These are phyloP conservation scores for Trametes meyenii DNA, from an alignment of 768 basidiomycete species.

Conservation along the genomic window DNA sequence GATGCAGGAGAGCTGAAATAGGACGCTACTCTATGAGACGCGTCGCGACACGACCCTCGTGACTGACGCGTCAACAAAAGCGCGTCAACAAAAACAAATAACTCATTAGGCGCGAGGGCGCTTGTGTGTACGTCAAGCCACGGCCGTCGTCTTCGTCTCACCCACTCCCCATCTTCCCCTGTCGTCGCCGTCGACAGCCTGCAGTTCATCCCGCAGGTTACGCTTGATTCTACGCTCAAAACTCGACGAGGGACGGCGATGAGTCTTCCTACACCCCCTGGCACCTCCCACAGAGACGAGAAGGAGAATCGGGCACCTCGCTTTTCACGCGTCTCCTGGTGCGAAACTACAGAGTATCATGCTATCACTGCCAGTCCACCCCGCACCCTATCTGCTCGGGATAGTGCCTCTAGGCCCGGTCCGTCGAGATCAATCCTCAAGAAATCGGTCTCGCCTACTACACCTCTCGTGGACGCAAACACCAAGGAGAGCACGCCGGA, in stretches of 20 bases:
- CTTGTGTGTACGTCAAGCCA: constrained; percentile 6
- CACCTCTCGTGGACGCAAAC: constrained; percentile 45
- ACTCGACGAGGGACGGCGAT: constrained; percentile 9
- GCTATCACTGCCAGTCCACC: constrained; percentile 23
- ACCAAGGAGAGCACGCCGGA: constrained; percentile 76
- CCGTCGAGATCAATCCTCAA: constrained; percentile 77
- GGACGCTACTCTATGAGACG: not conserved
- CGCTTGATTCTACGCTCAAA: not conserved
- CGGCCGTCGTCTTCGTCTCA: constrained; percentile 8
- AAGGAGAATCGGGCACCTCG: constrained; percentile 28
- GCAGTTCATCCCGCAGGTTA: not conserved
- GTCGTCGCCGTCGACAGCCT: constrained; percentile 4
- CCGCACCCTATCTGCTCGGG: constrained; percentile 20
- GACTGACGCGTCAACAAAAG: constrained; percentile 28
- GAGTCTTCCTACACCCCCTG: constrained; percentile 30
- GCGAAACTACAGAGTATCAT: constrained; percentile 23
- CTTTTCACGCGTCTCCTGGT: constrained; percentile 26
- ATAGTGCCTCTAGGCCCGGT: constrained; percentile 42
- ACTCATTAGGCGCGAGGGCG: constrained; percentile 21
- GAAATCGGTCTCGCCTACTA: constrained; percentile 39
- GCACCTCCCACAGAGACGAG: constrained; percentile 28
- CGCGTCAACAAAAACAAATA: constrained; percentile 23
- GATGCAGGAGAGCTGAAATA: no score
- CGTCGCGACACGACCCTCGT: constrained; percentile 15
- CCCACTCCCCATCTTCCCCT: constrained; percentile 1